Base-by-base conservation (phyloP, 176 grass and related monocot species). In the sorghum (Sorghum bicolor) region DNA sequence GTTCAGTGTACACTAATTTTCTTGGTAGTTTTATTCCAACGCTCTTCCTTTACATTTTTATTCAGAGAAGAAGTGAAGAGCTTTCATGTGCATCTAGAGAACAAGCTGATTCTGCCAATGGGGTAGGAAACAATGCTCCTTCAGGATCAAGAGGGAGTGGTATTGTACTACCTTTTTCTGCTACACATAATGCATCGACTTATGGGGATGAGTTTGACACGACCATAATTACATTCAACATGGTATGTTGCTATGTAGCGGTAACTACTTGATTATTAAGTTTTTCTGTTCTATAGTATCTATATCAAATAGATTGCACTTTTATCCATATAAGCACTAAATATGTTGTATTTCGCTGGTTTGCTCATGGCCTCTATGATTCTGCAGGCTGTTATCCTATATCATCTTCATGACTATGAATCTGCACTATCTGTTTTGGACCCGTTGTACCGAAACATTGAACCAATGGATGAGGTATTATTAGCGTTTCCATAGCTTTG, bases 401-500 rank as follows among this genome's bases (percentile, higher is more conserved):
- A 92, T 84, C 90, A 94, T 85, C 77, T 94, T 41, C 95, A 89
- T 83, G 88, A 97, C 73, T 97, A 92, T 67, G 86, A 45, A 65
- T 77, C 92, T 43, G 85, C 95, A 50, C 64, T 92, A 33, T 88
- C 92, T 44, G 80, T 91, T 86, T 80, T 97, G 67, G 84, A 94
- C 81, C 84, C 86, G 48, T 84, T 94, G 62, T 97, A 88, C 72
- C 83, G 87, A 83, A 94, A 90, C 36, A 92, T 97, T 32, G 90
- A 97, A 78, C 90, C 86, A 29, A 91, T 97, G 84, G 95, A 97
- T 84, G 95, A 97, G 95, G 95, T 97, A 88, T 43, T 30, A 29
- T 78, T 62, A 63, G 32, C 33, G 50, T 58, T 74, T 75, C 15
- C 60, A 70, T 76, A 36, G n/a, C 20, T 78, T 78, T 11, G 9